phyloP scores from a whole-genome alignment of 345 rosid genomes.

The Murraya paniculata region DNA sequence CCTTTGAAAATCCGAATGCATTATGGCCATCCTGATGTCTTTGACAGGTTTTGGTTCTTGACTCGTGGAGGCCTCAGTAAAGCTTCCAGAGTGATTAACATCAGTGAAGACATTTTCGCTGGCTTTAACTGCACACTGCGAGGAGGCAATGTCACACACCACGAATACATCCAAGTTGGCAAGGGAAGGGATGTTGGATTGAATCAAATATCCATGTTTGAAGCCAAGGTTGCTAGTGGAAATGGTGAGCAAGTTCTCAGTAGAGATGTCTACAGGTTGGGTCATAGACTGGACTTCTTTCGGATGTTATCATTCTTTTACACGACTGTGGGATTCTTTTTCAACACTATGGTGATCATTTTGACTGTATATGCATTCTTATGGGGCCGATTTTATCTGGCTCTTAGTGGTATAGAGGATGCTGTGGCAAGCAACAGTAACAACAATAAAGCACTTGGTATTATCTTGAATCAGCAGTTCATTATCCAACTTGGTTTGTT shows the following conservation, averaged over 20 bases:
- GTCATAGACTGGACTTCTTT: slow-evolving; percentile 95
- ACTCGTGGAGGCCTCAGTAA: slow-evolving; percentile 96
- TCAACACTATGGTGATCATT: slow-evolving; percentile 91
- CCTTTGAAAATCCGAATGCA: slow-evolving; percentile 97
- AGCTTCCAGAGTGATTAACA: slow-evolving; percentile 93
- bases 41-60: slow-evolving; percentile 98
- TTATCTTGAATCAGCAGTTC: slow-evolving; percentile 90
- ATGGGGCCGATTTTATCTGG: slow-evolving; percentile 94
- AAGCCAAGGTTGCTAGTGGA: slow-evolving; percentile 99
- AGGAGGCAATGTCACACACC: slow-evolving; percentile 97
- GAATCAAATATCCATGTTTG: slow-evolving; percentile 97
- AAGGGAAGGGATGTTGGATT: slow-evolving; percentile 99
- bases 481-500: slow-evolving; percentile 91
- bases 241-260: slow-evolving; percentile 97
- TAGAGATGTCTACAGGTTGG: slow-evolving; percentile 95
- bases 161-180: slow-evolving; percentile 95
- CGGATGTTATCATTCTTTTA: slow-evolving; percentile 96
- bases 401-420: slow-evolving; percentile 88
- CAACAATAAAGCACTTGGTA: slow-evolving; percentile 74
- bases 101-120: slow-evolving; percentile 98
- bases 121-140: slow-evolving; percentile 97
- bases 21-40: slow-evolving; percentile 97
- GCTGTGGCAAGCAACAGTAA: slow-evolving; percentile 47
- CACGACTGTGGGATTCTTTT: slow-evolving; percentile 90
- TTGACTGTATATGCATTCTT: slow-evolving; percentile 90